Conservation (phyloP, 257 asterid species). For the Solanum virginianum region DNA sequence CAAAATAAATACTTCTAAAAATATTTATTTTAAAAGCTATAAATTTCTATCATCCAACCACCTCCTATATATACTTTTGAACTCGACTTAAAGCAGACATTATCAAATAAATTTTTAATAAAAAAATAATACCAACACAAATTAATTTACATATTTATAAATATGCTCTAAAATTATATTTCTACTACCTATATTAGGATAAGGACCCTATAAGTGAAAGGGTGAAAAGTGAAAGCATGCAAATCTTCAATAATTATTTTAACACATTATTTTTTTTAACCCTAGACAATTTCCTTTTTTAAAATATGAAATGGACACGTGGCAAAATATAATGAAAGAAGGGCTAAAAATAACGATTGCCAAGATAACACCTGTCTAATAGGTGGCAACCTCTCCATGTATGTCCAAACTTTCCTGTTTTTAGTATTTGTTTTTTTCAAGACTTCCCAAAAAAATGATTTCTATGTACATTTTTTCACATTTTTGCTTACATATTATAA, state of each 20-base stretch:
- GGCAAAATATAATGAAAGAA: slow-evolving; percentile 5
- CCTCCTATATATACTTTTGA: too few species aligned
- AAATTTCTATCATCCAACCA: too few species aligned
- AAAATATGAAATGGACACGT: slow-evolving; percentile 22
- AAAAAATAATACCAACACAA: too few species aligned
- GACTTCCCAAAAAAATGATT: not conserved
- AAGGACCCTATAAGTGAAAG: not conserved
- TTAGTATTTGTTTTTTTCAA: not conserved
- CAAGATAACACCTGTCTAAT: slow-evolving; percentile 22
- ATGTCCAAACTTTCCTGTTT: not conserved
- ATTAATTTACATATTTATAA: too few species aligned
- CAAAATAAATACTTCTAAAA: too few species aligned
- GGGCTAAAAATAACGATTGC: not conserved
- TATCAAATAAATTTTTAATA: too few species aligned
- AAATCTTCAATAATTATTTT: too few species aligned
- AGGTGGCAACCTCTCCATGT: slow-evolving; percentile 38
- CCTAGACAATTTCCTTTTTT: not conserved
- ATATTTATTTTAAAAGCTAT: too few species aligned
- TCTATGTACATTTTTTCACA: not conserved
- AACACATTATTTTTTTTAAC: not conserved
- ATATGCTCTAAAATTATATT: too few species aligned
- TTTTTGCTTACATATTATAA: not conserved
- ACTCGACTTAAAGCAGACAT: too few species aligned
- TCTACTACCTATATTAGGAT: not conserved
- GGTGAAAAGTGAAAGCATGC: not conserved